A percentile compares a stretch with the other conserved stretches of the same genome.
Conservation (phyloP, 805 yeast species). For the Wickerhamiella australiensis region DNA sequence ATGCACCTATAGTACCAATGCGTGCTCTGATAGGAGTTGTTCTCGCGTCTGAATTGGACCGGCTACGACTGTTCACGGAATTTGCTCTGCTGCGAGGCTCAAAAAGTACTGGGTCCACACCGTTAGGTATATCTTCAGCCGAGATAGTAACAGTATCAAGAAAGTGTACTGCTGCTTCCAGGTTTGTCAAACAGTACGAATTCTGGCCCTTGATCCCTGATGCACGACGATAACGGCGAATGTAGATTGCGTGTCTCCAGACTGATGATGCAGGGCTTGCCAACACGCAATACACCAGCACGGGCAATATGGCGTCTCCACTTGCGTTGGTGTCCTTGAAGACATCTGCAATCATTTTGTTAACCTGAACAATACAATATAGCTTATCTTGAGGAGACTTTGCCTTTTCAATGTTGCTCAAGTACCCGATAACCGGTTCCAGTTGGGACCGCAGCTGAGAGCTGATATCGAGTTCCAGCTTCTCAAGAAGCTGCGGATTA, state of each 20-base stretch:
- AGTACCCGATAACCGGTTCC: slow-evolving; percentile 14
- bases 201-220: slow-evolving; percentile 29
- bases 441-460: slow-evolving; percentile 12
- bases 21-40: slow-evolving; percentile 19
- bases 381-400: slow-evolving; percentile 29
- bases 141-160: slow-evolving; percentile 27
- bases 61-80: not conserved
- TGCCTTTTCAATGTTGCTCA: slow-evolving; percentile 22
- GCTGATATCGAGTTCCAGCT: slow-evolving; percentile 24
- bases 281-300: slow-evolving; percentile 28
- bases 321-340: slow-evolving; percentile 20
- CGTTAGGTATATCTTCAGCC: slow-evolving; percentile 24
- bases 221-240: slow-evolving; percentile 31
- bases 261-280: slow-evolving; percentile 26
- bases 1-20: slow-evolving; percentile 13
- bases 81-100: slow-evolving; percentile 1
- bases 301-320: slow-evolving; percentile 33
- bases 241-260: slow-evolving; percentile 30
- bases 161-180: slow-evolving; percentile 34
- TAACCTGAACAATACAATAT: slow-evolving; percentile 27
- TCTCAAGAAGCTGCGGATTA: slow-evolving; percentile 24
- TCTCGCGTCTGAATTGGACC: slow-evolving; percentile 11
- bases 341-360: slow-evolving; percentile 28
- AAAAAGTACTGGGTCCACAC: slow-evolving; percentile 20
- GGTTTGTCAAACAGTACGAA: slow-evolving; percentile 33